Conservation (phyloP, 352 stramenopile genomes). For the Phytophthora citricola region DNA sequence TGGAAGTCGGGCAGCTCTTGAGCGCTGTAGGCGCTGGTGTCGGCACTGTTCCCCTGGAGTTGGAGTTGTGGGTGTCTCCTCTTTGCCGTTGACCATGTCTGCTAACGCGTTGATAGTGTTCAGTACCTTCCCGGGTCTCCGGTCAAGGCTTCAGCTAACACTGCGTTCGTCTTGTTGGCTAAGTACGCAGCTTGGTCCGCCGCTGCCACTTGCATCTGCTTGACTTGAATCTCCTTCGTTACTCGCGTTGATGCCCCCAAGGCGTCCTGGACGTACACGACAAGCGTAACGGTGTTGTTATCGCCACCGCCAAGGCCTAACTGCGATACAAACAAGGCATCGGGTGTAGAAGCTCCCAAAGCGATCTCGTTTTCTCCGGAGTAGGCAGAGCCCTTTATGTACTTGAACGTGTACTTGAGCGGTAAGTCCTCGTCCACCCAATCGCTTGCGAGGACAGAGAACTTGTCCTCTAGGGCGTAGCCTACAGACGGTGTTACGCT, state of each 20-base stretch:
- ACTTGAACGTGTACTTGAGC: slow-evolving; percentile 76
- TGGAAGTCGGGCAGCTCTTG: slow-evolving; percentile 61
- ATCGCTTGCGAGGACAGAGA: slow-evolving; percentile 51
- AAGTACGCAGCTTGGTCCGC: slow-evolving; percentile 62
- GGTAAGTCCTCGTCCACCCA: slow-evolving; percentile 78
- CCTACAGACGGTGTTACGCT: slow-evolving; percentile 48
- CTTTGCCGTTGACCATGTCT: slow-evolving; percentile 64
- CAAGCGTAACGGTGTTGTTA: slow-evolving; percentile 69
- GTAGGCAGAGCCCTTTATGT: slow-evolving; percentile 65
- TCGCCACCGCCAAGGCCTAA: slow-evolving; percentile 59
- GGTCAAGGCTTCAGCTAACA: slow-evolving; percentile 53
- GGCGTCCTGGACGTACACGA: slow-evolving; percentile 68
- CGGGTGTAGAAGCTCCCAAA: slow-evolving; percentile 57
- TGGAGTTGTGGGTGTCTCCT: slow-evolving; percentile 39
- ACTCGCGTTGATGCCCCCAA: slow-evolving; percentile 53
- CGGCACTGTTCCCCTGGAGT: slow-evolving; percentile 18
- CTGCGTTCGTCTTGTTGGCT: slow-evolving; percentile 55
- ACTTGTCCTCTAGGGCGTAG: slow-evolving; percentile 62
- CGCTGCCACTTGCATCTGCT: slow-evolving; percentile 45
- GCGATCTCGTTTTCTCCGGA: slow-evolving; percentile 58
- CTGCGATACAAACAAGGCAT: slow-evolving; percentile 58
- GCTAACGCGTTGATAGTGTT: slow-evolving; percentile 72
- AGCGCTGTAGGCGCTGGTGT: slow-evolving; percentile 37
- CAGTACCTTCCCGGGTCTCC: slow-evolving; percentile 66
- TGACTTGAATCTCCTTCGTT: slow-evolving; percentile 62